These are phyloP conservation scores for Fraxinus americana DNA, from an alignment of 257 asterid genomes.

Conservation along the genomic window DNA sequence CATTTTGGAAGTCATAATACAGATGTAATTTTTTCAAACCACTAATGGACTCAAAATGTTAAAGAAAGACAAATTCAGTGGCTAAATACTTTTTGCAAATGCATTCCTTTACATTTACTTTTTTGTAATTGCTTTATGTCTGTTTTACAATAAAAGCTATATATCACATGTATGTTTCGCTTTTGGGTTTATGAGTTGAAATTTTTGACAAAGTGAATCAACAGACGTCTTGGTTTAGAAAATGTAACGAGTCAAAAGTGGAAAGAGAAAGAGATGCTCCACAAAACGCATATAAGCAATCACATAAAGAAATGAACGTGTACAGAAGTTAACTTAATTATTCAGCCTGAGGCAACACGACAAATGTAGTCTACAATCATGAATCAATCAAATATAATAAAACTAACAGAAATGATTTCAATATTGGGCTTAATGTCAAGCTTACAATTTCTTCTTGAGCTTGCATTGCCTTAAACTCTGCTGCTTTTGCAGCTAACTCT, in stretches of 20 bases:
- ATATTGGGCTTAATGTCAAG: conserved; percentile 11
- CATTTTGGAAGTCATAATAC: neutral
- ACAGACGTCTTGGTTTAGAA: neutral
- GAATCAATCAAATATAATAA: neutral
- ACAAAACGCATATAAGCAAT: neutral
- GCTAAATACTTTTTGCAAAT: neutral
- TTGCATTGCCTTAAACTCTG: conserved; percentile 78
- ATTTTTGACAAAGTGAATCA: neutral
- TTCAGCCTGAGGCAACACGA: neutral
- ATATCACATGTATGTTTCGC: neutral
- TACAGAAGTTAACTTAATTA: neutral
- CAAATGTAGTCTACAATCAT: neutral
- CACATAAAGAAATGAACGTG: neutral
- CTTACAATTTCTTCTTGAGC: conserved; percentile 83
- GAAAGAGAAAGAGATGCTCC: neutral
- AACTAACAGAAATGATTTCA: neutral
- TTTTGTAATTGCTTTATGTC: neutral
- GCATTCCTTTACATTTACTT: neutral
- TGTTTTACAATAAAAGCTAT: neutral
- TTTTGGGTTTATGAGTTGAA: neutral
- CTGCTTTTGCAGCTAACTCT: conserved; percentile 53
- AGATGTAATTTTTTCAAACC: neutral
- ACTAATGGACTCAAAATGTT: neutral
- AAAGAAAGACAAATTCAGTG: neutral
- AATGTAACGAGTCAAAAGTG: neutral